Evolutionary conservation across 2,329 filamentous ascomycete species (phyloP), one percentile per base, ranked within the genome.

Genomic region (Pyricularia pennisetigena): DNA sequence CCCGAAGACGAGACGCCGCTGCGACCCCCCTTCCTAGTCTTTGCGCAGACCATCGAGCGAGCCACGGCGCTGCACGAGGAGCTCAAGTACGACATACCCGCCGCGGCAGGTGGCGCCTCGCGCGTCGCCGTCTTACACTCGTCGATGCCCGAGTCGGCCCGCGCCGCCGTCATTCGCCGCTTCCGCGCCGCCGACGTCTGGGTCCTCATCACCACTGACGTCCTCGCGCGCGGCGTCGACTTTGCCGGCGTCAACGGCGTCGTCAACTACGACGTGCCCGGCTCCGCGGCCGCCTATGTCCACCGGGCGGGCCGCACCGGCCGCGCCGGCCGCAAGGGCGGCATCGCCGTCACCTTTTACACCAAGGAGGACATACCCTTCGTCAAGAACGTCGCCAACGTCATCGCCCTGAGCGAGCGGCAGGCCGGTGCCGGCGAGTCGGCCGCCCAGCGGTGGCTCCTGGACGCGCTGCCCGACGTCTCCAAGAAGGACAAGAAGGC

Each of bases 201-300:
- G 95, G 88, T 98, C 7, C 84, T 99, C 49, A 95, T 99, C 76
- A 98, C 95, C 0, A 99, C 95, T 0, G 95, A 99, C 75, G 86
- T 99, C 8, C 83, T 99, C 12, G 91, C 94, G 20, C 91, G 95
- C 41, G 95, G 95, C 24, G 89, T 99, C 59, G 95, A 99, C 78
- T 97, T 99, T 80, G 88, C 91, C 9, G 95, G 95, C 66, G 89
- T 99, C 71, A 97, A 97, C 74, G 93, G 94, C 64, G 94, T 99
- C 0, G 91, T 99, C 67, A 99, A 98, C 79, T 99, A 97, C 79
- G 95, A 99, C 77, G 93, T 97, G 9, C 95, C 95, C 0, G 92
- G 90, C n/a, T 94, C 91, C 0, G 90, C 91, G 5, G 94, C 94
- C 0, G 88, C 88, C 0, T 99, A 99, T 75, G 91, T 99, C 7